Evolutionary conservation across 2,329 filamentous ascomycete genomes (phyloP).

Genomic region (Paramyrothecium sp.): DNA sequence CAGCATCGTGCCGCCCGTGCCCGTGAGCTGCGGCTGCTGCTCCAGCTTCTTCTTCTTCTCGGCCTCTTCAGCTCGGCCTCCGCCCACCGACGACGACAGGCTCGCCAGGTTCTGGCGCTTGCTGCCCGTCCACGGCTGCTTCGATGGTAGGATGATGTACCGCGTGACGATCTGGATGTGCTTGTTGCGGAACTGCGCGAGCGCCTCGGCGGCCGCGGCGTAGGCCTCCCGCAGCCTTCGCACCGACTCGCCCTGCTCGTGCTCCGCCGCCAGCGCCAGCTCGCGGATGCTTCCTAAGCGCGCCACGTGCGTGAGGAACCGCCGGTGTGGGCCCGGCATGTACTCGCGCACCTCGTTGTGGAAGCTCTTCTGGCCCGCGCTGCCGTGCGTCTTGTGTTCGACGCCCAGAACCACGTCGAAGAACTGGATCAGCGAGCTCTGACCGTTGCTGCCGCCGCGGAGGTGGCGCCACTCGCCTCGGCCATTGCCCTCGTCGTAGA

Average conservation of each 20-base stretch:
- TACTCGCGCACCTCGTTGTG: constrained; percentile 76
- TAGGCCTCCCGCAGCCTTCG: constrained; percentile 48
- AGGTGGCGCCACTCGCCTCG: constrained; percentile 70
- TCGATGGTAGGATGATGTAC: constrained; percentile 83
- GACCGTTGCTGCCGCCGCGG: constrained; percentile 89
- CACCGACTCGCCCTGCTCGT: constrained; percentile 46
- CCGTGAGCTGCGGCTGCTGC: constrained; percentile 54
- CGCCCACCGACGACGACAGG: constrained; percentile 29
- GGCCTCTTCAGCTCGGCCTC: constrained; percentile 17
- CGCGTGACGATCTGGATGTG: constrained; percentile 88
- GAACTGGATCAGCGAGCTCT: constrained; percentile 90
- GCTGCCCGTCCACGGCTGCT: constrained; percentile 28
- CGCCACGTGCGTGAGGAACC: constrained; percentile 72
- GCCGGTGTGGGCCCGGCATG: constrained; percentile 83
- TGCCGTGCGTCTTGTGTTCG: constrained; percentile 59
- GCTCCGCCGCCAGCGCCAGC: constrained; percentile 57
- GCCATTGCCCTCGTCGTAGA: constrained; percentile 75
- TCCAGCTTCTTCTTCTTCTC: constrained; percentile 14
- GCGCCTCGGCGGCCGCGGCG: constrained; percentile 70
- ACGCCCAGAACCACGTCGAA: constrained; percentile 85
- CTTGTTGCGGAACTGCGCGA: constrained; percentile 75
- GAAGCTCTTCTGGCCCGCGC: constrained; percentile 35
- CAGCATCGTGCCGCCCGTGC: constrained; percentile 83
- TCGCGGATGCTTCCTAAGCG: constrained; percentile 72
- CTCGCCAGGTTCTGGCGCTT: constrained; percentile 42